Base-by-base conservation (phyloP, 2,329 filamentous ascomycete species). In the Colletotrichum spinosum region DNA sequence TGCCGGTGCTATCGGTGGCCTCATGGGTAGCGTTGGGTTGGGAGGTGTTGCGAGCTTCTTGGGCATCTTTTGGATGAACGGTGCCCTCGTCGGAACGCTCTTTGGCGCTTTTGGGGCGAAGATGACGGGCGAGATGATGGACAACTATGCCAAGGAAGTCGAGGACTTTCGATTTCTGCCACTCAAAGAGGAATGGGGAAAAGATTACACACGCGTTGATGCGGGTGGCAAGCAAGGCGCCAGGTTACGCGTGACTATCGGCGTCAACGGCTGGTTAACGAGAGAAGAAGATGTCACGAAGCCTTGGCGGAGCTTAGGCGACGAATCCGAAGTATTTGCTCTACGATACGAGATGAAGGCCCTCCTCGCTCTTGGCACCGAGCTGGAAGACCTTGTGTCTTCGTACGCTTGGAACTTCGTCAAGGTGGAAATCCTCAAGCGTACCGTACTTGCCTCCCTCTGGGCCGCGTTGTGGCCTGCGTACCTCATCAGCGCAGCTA, bases 41-140 rank as follows among this genome's bases (percentile, higher is more conserved):
- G 94, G 93, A 25, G 92, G 93, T 1, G 92, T 96, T 2, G 94
- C 93, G 4, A 92, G 91, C 46, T 97, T 97, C 71, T 79, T 97
- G 3, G 94, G 94, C 0, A 89, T 94, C 12, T 89, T 97, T 69
- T 94, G 93, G 71, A 92, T 94, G 76, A 97, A 94, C 61, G 88
- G 92, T 0, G 92, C 95, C 1, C 82, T 97, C 3, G 92, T 97
- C 0, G 94, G 94, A 0, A 90, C 92, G 11, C 80, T 97, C 0
- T 97, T 97, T 73, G 94, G 94, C 1, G 94, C 94, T 0, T 97
- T 94, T 71, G 94, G 94, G 3, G 94, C 92, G 0, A 89, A 90
- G 71, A 89, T 89, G 86, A 89, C 86, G 48, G 93, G 94, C 3
- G 86, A 91, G 70, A 94, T 95, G 85, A 92, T 97, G 84, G 92